Evolutionary conservation across 805 yeast genomes (phyloP), one percentile per base, ranked within the genome.

Genomic region (Martiniozyma abietophila): DNA sequence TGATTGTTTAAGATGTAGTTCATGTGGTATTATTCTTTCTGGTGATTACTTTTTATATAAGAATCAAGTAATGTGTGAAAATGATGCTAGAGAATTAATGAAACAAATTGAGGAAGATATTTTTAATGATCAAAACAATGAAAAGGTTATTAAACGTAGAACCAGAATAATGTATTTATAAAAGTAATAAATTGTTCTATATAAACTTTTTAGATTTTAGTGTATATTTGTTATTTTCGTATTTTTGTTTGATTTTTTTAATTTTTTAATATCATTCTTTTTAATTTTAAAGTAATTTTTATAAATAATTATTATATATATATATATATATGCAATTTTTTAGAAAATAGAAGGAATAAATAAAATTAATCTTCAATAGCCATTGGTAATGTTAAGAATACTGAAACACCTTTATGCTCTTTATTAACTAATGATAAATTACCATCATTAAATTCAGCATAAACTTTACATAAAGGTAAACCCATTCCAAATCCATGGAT

Each of bases 1-100:
- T 6, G 55, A 64, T 16, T 89, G 97, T 54, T 65, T 88, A 46
- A 63, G 58, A 32, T 89, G 97, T 58, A 52, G 59, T 30, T 61
- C 64, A 26, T 88, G 97, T 59, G 50, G 59, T 6, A 45, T 48
- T 2, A 43, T 47, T 6, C 80, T 81, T 34, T 52, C 51, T 4
- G 57, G 55, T 15, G 89, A 80, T 50, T 81, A 74, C 49, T 62
- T 67, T 39, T 59, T 74, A 15, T 62, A 69, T 39, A 63, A 69
- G 36, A 69, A 61, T 3, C 46, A 50, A 15, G 65, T 74, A 5
- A 55, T 64, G 29, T 77, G 85, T 59, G 82, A 76, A 47, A 33
- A 36, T 10, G 62, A 59, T 38, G 63, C 60, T 1, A 37, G 40
- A 11, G 41, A 29, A 10, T 48, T 48, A 29, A 34, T 46, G 31